Evolutionary conservation across 2,329 filamentous ascomycete species (phyloP), one percentile per base, ranked within the genome.

Genomic region (Botrytis squamosa): DNA sequence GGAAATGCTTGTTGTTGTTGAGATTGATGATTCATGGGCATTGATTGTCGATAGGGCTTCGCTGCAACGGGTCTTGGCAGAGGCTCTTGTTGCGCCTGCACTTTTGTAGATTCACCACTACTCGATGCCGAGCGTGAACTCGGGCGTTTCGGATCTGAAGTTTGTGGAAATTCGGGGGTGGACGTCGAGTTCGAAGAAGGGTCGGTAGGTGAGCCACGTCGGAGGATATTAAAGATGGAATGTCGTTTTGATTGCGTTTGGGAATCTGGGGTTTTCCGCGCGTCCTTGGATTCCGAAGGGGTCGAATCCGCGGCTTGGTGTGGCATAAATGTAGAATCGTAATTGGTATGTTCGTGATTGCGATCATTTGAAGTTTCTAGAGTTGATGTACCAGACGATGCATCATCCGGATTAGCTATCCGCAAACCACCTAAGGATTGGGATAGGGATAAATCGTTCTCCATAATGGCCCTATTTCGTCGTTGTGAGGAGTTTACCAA

Each of bases 401-500:
- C 76, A 77, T 78, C 76, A 84, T 96, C 95, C 72, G 95, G 95
- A 83, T 98, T 99, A 80, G 96, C 95, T 83, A 99, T 98, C 83
- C 95, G 93, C 83, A 99, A 87, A 80, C 95, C 95, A 81, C 96
- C 96, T 81, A 98, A 88, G 81, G 94, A 93, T 85, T 95, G 93
- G 81, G 94, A 96, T 78, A 98, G 90, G 84, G 93, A 97, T 82
- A 97, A 85, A 86, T 97, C 94, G 84, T 93, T 93, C 85, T 94
- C 93, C 94, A 98, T 98, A 83, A 76, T 75, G 75, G 63, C 36
- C 36, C 25, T 55, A 10, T 25, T 52, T 62, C 49, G 22, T 73
- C 33, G 38, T 29, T 57, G 57, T n/a, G 33, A 44, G n/a, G 25
- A 38, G 29, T 38, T 63, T 33, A 62, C 55, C 40, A 57, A 36